Evolutionary conservation across 768 basidiomycete genomes (phyloP).

Genomic region (Kwoniella dendrophila): DNA sequence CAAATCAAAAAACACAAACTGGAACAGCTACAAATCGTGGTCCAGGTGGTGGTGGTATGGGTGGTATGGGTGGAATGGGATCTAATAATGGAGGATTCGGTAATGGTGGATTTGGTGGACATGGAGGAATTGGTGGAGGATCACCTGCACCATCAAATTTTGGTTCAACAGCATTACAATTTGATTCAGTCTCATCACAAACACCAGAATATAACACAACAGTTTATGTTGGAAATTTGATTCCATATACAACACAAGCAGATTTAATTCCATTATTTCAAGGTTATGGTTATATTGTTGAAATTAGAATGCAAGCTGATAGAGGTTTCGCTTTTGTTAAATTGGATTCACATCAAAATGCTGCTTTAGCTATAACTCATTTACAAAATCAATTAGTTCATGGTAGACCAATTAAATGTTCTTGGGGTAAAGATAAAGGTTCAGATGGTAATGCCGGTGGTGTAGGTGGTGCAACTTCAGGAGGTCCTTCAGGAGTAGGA

Average conservation of each 20-base stretch:
- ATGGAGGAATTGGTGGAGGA: constrained; percentile 51
- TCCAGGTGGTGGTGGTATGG: constrained; percentile 33
- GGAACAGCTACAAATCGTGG: constrained; percentile 58
- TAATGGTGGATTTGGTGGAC: too few species aligned
- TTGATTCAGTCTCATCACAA: constrained; percentile 90
- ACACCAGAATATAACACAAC: constrained; percentile 92
- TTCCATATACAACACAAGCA: constrained; percentile 94
- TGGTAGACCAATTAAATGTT: constrained; percentile 94
- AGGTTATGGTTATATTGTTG: constrained; percentile 95
- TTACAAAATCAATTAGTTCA: constrained; percentile 97
- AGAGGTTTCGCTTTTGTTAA: constrained; percentile 99
- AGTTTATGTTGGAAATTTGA: constrained; percentile 97
- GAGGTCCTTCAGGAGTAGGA: too few species aligned
- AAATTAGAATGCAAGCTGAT: constrained; percentile 99
- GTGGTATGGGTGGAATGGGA: constrained; percentile 30
- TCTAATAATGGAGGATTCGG: constrained; percentile 22
- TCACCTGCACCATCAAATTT: constrained; percentile 86
- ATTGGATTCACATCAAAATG: constrained; percentile 96
- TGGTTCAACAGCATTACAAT: constrained; percentile 55
- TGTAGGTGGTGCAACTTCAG: too few species aligned
- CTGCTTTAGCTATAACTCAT: constrained; percentile 96
- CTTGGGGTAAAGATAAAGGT: constrained; percentile 89
- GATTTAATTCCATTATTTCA: constrained; percentile 94
- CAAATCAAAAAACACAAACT: constrained; percentile 94
- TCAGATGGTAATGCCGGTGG: constrained; percentile 63